A percentile compares a stretch with the other conserved stretches of the same genome.
These are phyloP conservation scores for Backusella mclennaniae DNA, from an alignment of 192 early-diverging fungal species.

Conservation along the genomic window DNA sequence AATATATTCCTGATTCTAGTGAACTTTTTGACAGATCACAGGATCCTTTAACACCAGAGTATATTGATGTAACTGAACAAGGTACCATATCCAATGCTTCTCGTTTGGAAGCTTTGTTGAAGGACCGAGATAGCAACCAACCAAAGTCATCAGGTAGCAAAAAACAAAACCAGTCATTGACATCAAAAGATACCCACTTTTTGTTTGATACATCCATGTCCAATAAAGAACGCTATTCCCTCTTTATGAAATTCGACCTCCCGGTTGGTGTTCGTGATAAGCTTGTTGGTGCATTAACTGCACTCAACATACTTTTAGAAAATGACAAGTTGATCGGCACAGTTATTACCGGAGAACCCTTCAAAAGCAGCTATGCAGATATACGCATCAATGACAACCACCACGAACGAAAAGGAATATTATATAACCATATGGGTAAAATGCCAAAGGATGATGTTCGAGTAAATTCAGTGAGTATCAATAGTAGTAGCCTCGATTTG, in stretches of 20 bases:
- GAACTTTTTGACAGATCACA: neutral
- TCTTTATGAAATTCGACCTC: slow-evolving; percentile 8
- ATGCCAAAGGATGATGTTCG: neutral
- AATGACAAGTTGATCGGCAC: slow-evolving; percentile 12
- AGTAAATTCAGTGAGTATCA: neutral
- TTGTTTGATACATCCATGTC: neutral
- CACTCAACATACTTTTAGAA: slow-evolving; percentile 20
- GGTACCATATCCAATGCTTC: slow-evolving; percentile 21
- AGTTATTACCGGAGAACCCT: neutral
- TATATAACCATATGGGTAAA: neutral
- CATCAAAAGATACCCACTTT: neutral
- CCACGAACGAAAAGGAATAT: neutral
- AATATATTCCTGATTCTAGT: neutral
- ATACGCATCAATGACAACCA: neutral
- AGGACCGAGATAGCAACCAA: neutral
- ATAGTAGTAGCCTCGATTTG: neutral
- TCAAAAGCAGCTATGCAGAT: neutral
- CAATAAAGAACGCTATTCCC: neutral
- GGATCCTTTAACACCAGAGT: slow-evolving; percentile 7
- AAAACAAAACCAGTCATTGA: neutral
- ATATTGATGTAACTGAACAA: slow-evolving; percentile 14
- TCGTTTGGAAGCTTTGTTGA: slow-evolving; percentile 9
- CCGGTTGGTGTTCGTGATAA: neutral
- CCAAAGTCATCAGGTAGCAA: neutral
- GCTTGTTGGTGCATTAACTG: slow-evolving; percentile 13